Conservation (phyloP, 768 basidiomycete genomes). For the Mycena floridula region DNA sequence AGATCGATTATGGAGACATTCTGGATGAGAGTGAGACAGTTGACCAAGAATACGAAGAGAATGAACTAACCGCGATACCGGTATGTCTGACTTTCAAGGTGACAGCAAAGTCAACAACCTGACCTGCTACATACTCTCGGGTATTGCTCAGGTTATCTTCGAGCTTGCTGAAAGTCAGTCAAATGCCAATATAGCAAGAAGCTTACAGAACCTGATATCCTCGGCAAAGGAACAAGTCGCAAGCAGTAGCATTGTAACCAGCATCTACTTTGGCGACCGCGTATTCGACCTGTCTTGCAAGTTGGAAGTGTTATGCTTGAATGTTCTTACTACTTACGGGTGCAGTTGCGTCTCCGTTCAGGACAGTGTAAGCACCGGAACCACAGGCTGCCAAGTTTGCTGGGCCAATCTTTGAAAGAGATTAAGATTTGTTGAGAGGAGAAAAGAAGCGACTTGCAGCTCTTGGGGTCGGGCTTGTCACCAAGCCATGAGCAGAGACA, state of each 20-base stretch:
- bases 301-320: neutral
- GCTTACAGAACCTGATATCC: conserved; percentile 21
- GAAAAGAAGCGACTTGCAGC: neutral
- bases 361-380: conserved; percentile 18
- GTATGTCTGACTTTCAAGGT: conserved; percentile 29
- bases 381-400: conserved; percentile 26
- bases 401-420: conserved; percentile 17
- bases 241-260: conserved; percentile 24
- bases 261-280: conserved; percentile 21
- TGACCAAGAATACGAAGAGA: too few species aligned
- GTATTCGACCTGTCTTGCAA: conserved; percentile 22
- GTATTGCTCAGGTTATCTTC: conserved; percentile 26
- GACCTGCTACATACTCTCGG: conserved; percentile 19
- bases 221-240: conserved; percentile 28
- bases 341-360: conserved; percentile 21
- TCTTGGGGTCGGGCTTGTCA: neutral
- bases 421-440: neutral
- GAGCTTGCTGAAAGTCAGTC: conserved; percentile 17
- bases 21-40: too few species aligned
- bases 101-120: conserved; percentile 22
- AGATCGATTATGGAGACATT: too few species aligned
- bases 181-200: too few species aligned
- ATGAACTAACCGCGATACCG: conserved; percentile 26
- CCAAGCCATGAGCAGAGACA: neutral
- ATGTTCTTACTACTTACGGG: too few species aligned